Evolutionary conservation across 257 asterid species (phyloP), one percentile per base, ranked within the genome.

Genomic region (Penstemon barbatus): DNA sequence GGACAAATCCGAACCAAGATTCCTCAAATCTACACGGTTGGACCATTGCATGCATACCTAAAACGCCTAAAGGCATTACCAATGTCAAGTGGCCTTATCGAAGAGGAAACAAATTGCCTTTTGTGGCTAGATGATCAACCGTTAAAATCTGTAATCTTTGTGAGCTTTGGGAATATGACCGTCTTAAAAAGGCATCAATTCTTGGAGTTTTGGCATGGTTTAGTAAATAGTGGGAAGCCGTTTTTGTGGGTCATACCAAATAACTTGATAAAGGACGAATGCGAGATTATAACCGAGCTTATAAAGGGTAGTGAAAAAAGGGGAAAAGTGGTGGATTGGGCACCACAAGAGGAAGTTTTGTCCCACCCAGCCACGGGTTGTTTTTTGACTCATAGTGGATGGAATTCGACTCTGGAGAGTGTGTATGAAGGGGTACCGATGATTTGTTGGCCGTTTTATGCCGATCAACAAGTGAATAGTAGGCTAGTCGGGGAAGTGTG

Each of bases 191-290:
- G 39, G 7, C 49, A 57, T 3, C 80, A 79, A 13, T 50, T 79
- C 13, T 8, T 74, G 8, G 80, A 79, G 38, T 71, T 79, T 36
- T 79, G 80, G 83, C 69, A 79, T 53, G 83, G 80, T 7, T 55
- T 74, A 40, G 70, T 74, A 37, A 74, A 79, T 38, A 66, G 80
- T 15, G 75, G 77, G 51, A 79, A 67, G 74, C 59, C 62, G 2
- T 79, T 79, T 25, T 51, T 79, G 52, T 71, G 77, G 83, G 83
- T 71, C 4, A 68, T 71, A 39, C 77, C 74, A 0, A 52, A 46
- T 6, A 66, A 73, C 15, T 45, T 71, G 12, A 39, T 49, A 3
- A 49, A 37, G 3, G 63, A 57, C 8, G 53, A 69, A 54, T 41
- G 48, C 2, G 13, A 67, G 46, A 38, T 74, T 67, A 66, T 68